These are phyloP conservation scores for Sextonia rubra DNA, from an alignment of 164 flowering plant species.

Conservation along the genomic window DNA sequence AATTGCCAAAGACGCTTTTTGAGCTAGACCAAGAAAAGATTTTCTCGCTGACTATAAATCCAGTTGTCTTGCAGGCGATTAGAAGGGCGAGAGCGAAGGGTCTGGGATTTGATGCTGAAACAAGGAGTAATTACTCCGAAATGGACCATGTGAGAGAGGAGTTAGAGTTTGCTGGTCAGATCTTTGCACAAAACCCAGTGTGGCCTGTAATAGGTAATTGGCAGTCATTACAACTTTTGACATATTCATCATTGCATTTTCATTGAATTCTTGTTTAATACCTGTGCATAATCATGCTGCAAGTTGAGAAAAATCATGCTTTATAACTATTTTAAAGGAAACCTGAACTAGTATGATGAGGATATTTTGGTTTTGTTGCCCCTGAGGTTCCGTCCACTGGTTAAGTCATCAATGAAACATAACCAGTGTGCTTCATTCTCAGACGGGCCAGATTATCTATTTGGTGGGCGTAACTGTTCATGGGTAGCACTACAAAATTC, in stretches of 20 bases:
- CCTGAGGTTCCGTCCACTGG: too few species aligned
- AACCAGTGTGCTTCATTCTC: too few species aligned
- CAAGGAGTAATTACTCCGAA: constrained; percentile 57
- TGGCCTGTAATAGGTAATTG: constrained; percentile 90
- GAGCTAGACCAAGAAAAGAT: constrained; percentile 67
- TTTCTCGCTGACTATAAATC: constrained; percentile 73
- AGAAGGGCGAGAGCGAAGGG: constrained; percentile 68
- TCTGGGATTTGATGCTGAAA: constrained; percentile 45
- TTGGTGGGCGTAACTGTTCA: too few species aligned
- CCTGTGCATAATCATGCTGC: background rate
- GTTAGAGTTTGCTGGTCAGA: constrained; percentile 55
- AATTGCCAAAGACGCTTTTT: constrained; percentile 57
- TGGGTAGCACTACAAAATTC: too few species aligned
- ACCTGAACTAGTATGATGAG: too few species aligned
- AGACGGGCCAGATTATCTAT: too few species aligned
- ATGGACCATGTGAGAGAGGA: constrained; percentile 76
- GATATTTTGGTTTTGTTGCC: too few species aligned
- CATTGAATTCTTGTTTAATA: background rate
- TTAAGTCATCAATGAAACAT: too few species aligned
- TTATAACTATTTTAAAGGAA: too few species aligned
- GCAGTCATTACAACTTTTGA: background rate
- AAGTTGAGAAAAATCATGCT: background rate
- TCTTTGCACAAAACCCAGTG: constrained; percentile 63
- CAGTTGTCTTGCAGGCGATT: constrained; percentile 63
- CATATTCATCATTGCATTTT: background rate